Evolutionary conservation across 192 early-diverging fungal species (phyloP), one percentile per base, ranked within the genome.

Genomic region (Podila epicladia): DNA sequence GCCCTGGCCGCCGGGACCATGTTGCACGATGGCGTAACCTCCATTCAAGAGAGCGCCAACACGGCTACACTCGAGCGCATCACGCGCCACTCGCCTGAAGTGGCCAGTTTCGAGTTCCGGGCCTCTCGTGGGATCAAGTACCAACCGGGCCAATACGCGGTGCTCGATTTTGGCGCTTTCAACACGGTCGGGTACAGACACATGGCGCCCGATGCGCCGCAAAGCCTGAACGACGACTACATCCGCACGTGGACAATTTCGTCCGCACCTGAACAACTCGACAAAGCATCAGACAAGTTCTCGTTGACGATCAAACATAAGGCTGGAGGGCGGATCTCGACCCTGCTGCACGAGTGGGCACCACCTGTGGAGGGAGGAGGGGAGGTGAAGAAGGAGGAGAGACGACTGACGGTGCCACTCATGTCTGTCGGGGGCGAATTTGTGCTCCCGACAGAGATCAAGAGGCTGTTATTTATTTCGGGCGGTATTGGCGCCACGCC

Each of bases 201-300:
- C 28, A 79, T 79, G 76, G 70, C 59, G 0, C 57, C 57, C 8
- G 76, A 79, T 17, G 51, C 71, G 29, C 76, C 76, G 19, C 70
- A 68, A 17, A 79, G 76, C 24, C 28, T 79, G 61, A 79, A 79
- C 28, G 76, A 79, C 55, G 76, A 79, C 49, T 79, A 68, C 51
- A 72, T 79, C 35, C 76, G 76, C 1, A 79, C 76, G 0, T 79
- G 76, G 76, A 79, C 76, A 5, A 61, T 61, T 19, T 61, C 59
- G 1, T 61, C 59, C 6, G 59, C 59, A 32, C 9, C 59, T 13
- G 31, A 61, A 1, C 19, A 4, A 22, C n/a, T 7, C 9, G 53
- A 9, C 22, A 55, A 55, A 3, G 17, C 19, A 22, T 24, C 41
- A 8, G 41, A 55, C 6, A 17, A 5, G n/a, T 55, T 55, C 17